Evolutionary conservation across 495 filamentous ascomycete genomes (phyloP).

Genomic region (Hypomontagnella monticulosa): DNA sequence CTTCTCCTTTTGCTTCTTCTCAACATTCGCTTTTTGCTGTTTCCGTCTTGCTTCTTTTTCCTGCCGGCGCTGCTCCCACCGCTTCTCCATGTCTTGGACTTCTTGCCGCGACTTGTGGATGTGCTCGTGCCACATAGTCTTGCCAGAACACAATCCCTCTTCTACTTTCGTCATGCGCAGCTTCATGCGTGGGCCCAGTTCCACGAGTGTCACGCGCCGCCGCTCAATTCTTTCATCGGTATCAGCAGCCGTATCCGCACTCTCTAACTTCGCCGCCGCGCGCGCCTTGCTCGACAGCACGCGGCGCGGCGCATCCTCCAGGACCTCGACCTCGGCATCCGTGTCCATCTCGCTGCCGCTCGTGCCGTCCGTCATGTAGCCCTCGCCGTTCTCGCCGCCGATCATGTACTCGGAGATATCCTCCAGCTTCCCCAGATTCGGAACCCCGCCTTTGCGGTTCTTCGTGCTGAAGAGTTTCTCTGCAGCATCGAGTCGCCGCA

Average conservation of each 20-base stretch:
- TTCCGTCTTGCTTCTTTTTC: slow-evolving; percentile 84
- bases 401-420: slow-evolving; percentile 97
- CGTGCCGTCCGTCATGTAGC: slow-evolving; percentile 84
- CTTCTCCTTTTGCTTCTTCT: slow-evolving; percentile 75
- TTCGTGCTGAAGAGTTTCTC: slow-evolving; percentile 70
- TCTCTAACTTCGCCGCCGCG: slow-evolving; percentile 49
- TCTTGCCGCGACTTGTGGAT: slow-evolving; percentile 84
- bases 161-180: slow-evolving; percentile 95
- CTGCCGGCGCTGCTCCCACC: slow-evolving; percentile 78
- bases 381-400: slow-evolving; percentile 75
- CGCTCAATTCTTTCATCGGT: slow-evolving; percentile 68
- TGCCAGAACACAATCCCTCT: slow-evolving; percentile 89
- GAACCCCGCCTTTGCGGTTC: slow-evolving; percentile 74
- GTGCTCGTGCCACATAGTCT: slow-evolving; percentile 97
- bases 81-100: slow-evolving; percentile 75
- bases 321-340: slow-evolving; percentile 93
- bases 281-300: slow-evolving; percentile 70
- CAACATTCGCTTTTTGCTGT: slow-evolving; percentile 85
- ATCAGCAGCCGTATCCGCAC: slow-evolving; percentile 42
- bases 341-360: slow-evolving; percentile 93
- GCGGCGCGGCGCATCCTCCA: slow-evolving; percentile 76
- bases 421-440: slow-evolving; percentile 87
- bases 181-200: slow-evolving; percentile 90
- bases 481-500: slow-evolving; percentile 89
- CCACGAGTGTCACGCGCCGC: slow-evolving; percentile 87